Evolutionary conservation across 352 stramenopile genomes (phyloP).

Genomic region (Phytopythium cucurbitacearum): DNA sequence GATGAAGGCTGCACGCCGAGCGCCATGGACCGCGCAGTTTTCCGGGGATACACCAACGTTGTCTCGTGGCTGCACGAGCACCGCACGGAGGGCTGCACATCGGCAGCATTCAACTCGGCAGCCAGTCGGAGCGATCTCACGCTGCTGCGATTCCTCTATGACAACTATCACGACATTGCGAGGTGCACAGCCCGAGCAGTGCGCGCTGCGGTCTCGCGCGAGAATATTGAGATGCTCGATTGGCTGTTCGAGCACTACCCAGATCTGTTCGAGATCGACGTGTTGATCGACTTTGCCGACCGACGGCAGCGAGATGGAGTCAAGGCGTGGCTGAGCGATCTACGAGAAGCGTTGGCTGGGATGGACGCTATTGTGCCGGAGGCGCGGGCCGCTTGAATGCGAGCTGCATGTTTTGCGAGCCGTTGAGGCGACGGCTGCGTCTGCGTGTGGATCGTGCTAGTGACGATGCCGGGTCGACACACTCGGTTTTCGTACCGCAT

Average conservation of each 20-base stretch:
- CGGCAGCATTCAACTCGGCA: constrained; percentile 22
- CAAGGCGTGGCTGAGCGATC: not conserved
- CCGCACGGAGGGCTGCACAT: constrained; percentile 23
- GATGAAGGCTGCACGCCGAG: constrained; percentile 9
- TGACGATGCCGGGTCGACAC: too few relatives aligned
- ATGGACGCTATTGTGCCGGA: too few relatives aligned
- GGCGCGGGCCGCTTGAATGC: not conserved
- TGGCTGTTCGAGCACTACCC: constrained; percentile 15
- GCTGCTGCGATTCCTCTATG: constrained; percentile 24
- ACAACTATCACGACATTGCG: constrained; percentile 9
- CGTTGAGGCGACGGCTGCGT: not conserved
- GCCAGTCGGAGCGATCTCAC: constrained; percentile 16
- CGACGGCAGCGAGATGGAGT: constrained; percentile 2
- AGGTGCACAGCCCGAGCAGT: constrained; percentile 18
- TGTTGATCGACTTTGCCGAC: constrained; percentile 14
- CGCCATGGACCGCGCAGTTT: constrained; percentile 14
- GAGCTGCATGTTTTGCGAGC: not conserved
- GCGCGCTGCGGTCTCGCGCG: constrained; percentile 10
- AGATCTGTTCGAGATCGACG: constrained; percentile 10
- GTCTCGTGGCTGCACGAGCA: constrained; percentile 11
- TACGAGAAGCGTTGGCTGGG: not conserved
- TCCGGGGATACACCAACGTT: constrained; percentile 1
- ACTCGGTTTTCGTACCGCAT: too few relatives aligned
- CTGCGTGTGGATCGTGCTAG: not conserved
- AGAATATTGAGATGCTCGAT: constrained; percentile 13